Percentiles rank a stretch among this genome's conserved stretches.
These are phyloP conservation scores for Exophiala viscosa DNA, from an alignment of 2,329 filamentous ascomycete genomes.

Conservation along the genomic window DNA sequence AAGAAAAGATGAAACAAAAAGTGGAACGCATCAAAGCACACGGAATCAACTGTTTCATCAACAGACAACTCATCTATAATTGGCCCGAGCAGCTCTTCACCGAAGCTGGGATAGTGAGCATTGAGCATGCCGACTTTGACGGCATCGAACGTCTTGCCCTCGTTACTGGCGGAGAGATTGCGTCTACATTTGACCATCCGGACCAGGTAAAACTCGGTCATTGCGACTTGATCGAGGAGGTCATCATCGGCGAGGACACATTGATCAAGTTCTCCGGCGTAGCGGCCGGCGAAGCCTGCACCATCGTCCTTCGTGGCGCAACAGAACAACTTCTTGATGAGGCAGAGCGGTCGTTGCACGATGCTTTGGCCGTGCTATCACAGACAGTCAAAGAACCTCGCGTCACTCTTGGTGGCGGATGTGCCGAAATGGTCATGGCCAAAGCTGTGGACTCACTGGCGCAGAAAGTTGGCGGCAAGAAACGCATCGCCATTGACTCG, in stretches of 20 bases:
- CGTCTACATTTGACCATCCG: constrained; percentile 96
- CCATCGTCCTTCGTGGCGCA: constrained; percentile 90
- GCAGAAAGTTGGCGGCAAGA: constrained; percentile 93
- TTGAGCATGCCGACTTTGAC: constrained; percentile 98
- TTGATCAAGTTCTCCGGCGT: constrained; percentile 97
- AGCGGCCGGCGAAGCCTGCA: constrained; percentile 89
- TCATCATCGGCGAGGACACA: constrained; percentile 97
- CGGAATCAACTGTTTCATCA: constrained; percentile 99
- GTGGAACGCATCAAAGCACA: constrained; percentile 98
- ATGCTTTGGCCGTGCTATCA: constrained; percentile 90
- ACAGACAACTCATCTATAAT: constrained; percentile 99
- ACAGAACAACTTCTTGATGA: constrained; percentile 97
- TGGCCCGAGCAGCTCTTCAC: constrained; percentile 99
- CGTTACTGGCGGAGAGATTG: constrained; percentile 95
- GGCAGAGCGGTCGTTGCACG: constrained; percentile 91
- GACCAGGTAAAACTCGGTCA: constrained; percentile 94
- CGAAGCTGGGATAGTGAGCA: constrained; percentile 95
- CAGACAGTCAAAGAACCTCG: constrained; percentile 94
- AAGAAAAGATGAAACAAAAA: constrained; percentile 99
- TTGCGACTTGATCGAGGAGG: constrained; percentile 93
- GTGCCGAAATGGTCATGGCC: constrained; percentile 98
- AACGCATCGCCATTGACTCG: constrained; percentile 84
- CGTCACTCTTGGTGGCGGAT: constrained; percentile 91
- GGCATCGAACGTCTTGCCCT: constrained; percentile 92
- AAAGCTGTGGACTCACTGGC: constrained; percentile 94